phyloP scores from a whole-genome alignment of 192 early-diverging fungal species.

The Martensiomyces pterosporus region DNA sequence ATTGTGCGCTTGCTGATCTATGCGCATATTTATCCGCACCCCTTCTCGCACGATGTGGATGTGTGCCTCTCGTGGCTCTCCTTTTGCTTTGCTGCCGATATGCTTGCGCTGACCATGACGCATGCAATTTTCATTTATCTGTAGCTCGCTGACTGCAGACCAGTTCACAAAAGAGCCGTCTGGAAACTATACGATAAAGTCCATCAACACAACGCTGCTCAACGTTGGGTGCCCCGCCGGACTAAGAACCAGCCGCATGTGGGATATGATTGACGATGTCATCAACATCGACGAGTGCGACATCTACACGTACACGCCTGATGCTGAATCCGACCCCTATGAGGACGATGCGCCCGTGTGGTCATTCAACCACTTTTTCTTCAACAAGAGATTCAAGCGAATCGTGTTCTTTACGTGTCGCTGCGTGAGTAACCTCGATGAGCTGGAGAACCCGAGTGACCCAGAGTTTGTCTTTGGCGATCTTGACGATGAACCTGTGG shows the following conservation, averaged over 20 bases:
- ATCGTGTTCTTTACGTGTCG: conserved; percentile 90
- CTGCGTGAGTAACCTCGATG: conserved; percentile 74
- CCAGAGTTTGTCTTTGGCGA: conserved; percentile 43
- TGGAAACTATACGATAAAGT: conserved; percentile 67
- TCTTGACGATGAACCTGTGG: conserved; percentile 32
- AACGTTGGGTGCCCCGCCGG: conserved; percentile 61
- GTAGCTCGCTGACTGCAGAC: conserved; percentile 51
- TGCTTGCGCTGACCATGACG: too few relatives aligned
- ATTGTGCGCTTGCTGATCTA: too few relatives aligned
- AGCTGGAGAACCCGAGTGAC: conserved; percentile 37
- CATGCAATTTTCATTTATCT: conserved; percentile 2
- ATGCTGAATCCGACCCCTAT: conserved; percentile 85
- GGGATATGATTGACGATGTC: conserved; percentile 82
- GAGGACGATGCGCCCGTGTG: conserved; percentile 85
- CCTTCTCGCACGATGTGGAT: too few relatives aligned
- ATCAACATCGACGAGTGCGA: conserved; percentile 81
- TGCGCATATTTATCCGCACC: too few relatives aligned
- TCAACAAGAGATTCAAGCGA: conserved; percentile 84
- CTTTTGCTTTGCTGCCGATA: too few relatives aligned
- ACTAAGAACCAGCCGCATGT: conserved; percentile 58
- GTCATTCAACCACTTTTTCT: conserved; percentile 98
- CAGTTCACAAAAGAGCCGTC: conserved; percentile 64
- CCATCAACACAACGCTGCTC: conserved; percentile 80
- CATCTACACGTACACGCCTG: conserved; percentile 88
- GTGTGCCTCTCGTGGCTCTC: too few relatives aligned